Base-by-base conservation (phyloP, 1,284 basidiomycete species). In the Pyrrhoderma lamaoense region DNA sequence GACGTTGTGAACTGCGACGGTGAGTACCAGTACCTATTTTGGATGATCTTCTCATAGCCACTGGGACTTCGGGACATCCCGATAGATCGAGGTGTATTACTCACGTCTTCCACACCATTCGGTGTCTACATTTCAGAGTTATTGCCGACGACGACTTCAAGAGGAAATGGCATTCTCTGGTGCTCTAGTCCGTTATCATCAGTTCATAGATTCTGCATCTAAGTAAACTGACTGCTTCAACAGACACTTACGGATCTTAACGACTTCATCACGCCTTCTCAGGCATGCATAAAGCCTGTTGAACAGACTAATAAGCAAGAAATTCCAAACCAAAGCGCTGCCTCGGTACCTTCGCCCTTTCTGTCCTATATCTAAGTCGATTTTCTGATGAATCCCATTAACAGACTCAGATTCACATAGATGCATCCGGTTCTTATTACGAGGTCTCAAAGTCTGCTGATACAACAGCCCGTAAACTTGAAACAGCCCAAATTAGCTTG, bases 241-340 rank as follows among this genome's bases (percentile, higher is more conserved):
- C 11, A 31, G 89, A 90, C 87, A 8, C 70, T 96, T 35, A 93
- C 92, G 16, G 95, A 99, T 67, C 79, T 99, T 42, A 98, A 98
- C 67, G 96, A 99, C 71, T 99, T 95, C 67, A 89, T 99, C 45
- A 92, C 93, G 0, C 96, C 96, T 2, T 91, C 93, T 1, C 95
- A 98, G 71, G 88, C 89, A 39, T 99, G 96, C 68, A 98, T 99
- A 69, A 98, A 98, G 64, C 95, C 96, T 2, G 92, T 98, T 19
- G 78, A 86, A 62, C 80, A 86, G 63, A 68, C 71, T 7, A 79
- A 82, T 57, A 64, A 58, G 57, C 66, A 66, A 35, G 64, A 70
- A 37, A 60, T 66, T 38, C 70, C 67, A 52, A 73, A 77, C 55
- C 64, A 71, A 3, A 82, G 77, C 22, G 76, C 75, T 47, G 83